These are phyloP conservation scores for Butyriboletus loyo DNA, from an alignment of 768 basidiomycete genomes.

Conservation along the genomic window DNA sequence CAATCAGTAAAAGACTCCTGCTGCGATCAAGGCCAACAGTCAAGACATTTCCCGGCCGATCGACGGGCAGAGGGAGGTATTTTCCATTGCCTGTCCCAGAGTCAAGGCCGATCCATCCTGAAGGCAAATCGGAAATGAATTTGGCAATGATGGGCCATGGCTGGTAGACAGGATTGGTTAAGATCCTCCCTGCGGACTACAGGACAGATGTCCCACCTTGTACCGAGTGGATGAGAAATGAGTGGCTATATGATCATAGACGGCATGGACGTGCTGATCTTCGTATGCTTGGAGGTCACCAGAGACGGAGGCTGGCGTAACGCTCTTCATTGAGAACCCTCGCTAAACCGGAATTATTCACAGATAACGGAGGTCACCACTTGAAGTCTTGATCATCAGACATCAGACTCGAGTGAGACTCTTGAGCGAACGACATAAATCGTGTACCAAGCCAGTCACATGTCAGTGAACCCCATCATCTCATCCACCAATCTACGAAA, in stretches of 20 bases:
- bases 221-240: slow-evolving; percentile 91
- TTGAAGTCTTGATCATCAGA: neutral
- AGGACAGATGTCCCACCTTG: slow-evolving; percentile 48
- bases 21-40: slow-evolving; percentile 88
- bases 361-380: neutral
- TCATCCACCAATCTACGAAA: slow-evolving; percentile 70
- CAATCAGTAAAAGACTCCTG: slow-evolving; percentile 71
- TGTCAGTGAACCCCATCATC: slow-evolving; percentile 65
- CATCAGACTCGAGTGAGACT: neutral
- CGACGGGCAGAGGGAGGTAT: slow-evolving; percentile 76
- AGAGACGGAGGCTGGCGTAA: slow-evolving; percentile 41
- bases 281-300: slow-evolving; percentile 63
- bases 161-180: slow-evolving; percentile 35
- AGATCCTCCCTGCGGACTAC: neutral
- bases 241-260: slow-evolving; percentile 82
- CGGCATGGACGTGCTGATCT: slow-evolving; percentile 68
- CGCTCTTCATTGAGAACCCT: slow-evolving; percentile 22
- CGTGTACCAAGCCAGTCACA: slow-evolving; percentile 22
- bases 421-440: slow-evolving; percentile 3
- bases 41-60: slow-evolving; percentile 58
- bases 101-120: slow-evolving; percentile 87
- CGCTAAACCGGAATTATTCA: neutral
- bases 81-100: slow-evolving; percentile 98
- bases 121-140: slow-evolving; percentile 68
- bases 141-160: slow-evolving; percentile 85